These are phyloP conservation scores for Ceratobasidium papillatum DNA, from an alignment of 1,284 basidiomycete genomes.

Conservation along the genomic window DNA sequence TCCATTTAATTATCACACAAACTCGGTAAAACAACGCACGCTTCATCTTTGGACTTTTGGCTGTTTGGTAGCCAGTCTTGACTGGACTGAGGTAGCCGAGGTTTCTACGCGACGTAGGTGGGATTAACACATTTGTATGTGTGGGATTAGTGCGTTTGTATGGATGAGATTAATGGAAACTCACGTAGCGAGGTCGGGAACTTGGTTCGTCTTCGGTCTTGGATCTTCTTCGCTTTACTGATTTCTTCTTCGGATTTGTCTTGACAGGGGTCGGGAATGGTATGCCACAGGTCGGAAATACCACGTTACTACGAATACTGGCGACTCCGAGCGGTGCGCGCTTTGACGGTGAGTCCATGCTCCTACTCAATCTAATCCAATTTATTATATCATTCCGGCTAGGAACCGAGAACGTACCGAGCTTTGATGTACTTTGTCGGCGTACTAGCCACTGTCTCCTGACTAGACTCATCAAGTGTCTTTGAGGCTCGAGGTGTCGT, in stretches of 20 bases:
- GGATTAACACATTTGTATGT: background rate
- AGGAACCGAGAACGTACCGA: no score
- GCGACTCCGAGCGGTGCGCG: background rate
- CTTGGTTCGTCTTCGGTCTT: background rate
- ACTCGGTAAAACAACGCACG: constrained; percentile 1
- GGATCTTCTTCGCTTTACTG: background rate
- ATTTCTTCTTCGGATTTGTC: background rate
- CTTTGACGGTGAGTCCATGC: background rate
- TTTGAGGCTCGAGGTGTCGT: background rate
- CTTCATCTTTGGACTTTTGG: background rate
- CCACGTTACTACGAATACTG: background rate
- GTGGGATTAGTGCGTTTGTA: background rate
- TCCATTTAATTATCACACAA: background rate
- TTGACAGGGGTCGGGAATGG: background rate
- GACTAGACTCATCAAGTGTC: background rate
- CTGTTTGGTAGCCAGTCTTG: constrained; percentile 1
- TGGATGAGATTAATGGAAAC: background rate
- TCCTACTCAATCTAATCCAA: background rate
- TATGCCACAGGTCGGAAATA: background rate
- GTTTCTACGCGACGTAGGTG: background rate
- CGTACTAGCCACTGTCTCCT: background rate
- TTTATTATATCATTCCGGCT: no score
- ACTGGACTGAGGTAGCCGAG: background rate
- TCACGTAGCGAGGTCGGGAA: background rate
- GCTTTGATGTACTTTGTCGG: background rate